Percentiles rank a stretch among this genome's conserved stretches.
Conservation (phyloP, 129 eudicot species). For the Erigeron canadensis region DNA sequence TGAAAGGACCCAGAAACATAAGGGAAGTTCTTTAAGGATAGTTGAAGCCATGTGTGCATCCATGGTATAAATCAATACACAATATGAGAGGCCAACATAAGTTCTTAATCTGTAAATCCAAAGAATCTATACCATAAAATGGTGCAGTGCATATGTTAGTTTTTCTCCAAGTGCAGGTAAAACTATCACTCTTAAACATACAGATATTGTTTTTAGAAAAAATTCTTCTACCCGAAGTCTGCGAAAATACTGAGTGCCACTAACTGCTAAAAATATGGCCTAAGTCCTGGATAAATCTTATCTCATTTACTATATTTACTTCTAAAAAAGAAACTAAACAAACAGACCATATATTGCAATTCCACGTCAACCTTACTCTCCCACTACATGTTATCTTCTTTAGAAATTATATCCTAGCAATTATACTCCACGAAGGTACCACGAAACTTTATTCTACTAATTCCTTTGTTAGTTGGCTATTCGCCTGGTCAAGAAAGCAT, state of each 20-base stretch:
- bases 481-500: slow-evolving; percentile 5
- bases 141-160: not conserved
- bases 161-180: not conserved
- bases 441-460: not conserved
- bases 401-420: not conserved
- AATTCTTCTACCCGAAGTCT: not conserved
- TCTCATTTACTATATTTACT: not conserved
- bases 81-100: not conserved
- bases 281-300: not conserved
- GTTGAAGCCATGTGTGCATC: not conserved
- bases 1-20: slow-evolving; percentile 30
- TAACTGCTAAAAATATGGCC: not conserved
- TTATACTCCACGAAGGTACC: slow-evolving; percentile 9
- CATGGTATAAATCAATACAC: not conserved
- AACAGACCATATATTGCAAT: not conserved
- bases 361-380: slow-evolving; percentile 2
- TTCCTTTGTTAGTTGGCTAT: not conserved
- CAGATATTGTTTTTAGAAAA: not conserved
- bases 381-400: not conserved
- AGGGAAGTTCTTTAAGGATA: not conserved
- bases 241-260: not conserved
- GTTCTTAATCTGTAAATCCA: not conserved
- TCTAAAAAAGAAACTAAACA: slow-evolving; percentile 1
- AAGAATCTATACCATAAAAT: not conserved
- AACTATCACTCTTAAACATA: not conserved